Evolutionary conservation across 345 rosid genomes (phyloP).

Genomic region (Combretum micranthum): DNA sequence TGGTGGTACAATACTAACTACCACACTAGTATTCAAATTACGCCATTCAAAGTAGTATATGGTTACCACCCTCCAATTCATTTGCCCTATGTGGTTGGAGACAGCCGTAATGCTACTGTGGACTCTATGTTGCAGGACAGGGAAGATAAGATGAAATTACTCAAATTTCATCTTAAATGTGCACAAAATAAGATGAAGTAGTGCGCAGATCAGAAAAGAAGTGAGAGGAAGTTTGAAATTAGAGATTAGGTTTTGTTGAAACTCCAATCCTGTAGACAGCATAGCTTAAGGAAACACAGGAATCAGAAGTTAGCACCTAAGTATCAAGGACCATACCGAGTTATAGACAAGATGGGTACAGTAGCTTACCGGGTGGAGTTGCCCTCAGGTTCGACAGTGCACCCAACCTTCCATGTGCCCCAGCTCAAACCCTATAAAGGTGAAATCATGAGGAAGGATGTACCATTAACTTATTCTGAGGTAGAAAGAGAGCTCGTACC

Average conservation of each 20-base stretch:
- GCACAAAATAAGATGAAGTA: constrained; percentile 4
- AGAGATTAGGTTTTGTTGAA: not conserved
- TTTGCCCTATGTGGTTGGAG: not conserved
- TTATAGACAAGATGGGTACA: not conserved
- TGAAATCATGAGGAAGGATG: too few relatives aligned
- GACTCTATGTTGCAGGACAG: not conserved
- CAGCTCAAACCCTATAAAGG: too few relatives aligned
- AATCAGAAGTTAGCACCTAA: not conserved
- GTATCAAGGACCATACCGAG: not conserved
- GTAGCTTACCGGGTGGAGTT: not conserved
- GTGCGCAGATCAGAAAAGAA: not conserved
- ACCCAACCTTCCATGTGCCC: not conserved
- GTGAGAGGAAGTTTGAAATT: not conserved
- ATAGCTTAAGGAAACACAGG: not conserved
- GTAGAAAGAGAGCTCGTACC: too few relatives aligned
- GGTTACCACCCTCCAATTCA: not conserved
- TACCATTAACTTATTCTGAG: too few relatives aligned
- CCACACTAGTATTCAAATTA: not conserved
- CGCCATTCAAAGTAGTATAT: constrained; percentile 4
- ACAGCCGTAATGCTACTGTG: not conserved
- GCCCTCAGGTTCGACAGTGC: not conserved
- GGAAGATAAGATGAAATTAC: not conserved
- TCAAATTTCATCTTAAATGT: not conserved
- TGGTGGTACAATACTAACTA: constrained; percentile 1
- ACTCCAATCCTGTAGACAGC: not conserved